Percentiles rank a stretch among this genome's conserved stretches.
Conservation (phyloP, 768 basidiomycete species). For the Gloeopeniophorella convolvens region DNA sequence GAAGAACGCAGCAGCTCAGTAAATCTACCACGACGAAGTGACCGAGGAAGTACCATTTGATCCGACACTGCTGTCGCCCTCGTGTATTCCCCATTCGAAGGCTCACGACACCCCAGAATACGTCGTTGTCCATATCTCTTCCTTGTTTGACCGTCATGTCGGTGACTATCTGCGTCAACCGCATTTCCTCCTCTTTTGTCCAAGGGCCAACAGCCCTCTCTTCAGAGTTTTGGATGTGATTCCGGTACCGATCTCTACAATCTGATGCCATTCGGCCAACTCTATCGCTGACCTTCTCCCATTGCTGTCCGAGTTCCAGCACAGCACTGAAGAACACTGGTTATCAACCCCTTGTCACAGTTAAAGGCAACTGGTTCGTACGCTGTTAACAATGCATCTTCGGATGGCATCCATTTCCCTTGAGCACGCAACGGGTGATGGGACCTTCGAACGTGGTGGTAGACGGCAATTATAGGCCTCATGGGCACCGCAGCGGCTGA, state of each 20-base stretch:
- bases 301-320: slow-evolving; percentile 60
- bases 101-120: slow-evolving; percentile 78
- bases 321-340: slow-evolving; percentile 49
- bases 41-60: slow-evolving; percentile 60
- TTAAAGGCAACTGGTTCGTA: slow-evolving; percentile 30
- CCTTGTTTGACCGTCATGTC: slow-evolving; percentile 69
- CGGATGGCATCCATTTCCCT: slow-evolving; percentile 62
- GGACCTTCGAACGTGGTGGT: slow-evolving; percentile 68
- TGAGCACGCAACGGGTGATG: slow-evolving; percentile 64
- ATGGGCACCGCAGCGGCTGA: slow-evolving; percentile 64
- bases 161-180: slow-evolving; percentile 66
- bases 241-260: slow-evolving; percentile 81
- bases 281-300: slow-evolving; percentile 67
- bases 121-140: slow-evolving; percentile 68
- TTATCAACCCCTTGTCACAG: background rate
- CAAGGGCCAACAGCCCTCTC: slow-evolving; percentile 58
- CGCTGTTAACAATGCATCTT: slow-evolving; percentile 61
- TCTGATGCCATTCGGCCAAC: slow-evolving; percentile 76
- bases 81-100: slow-evolving; percentile 71
- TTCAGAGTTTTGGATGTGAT: slow-evolving; percentile 67
- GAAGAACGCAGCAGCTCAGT: background rate
- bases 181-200: slow-evolving; percentile 75
- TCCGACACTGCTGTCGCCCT: slow-evolving; percentile 78
- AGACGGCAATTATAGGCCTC: slow-evolving; percentile 78
- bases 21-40: background rate